Conservation (phyloP, 306 rosid genomes). For the Carpinus viminea region DNA sequence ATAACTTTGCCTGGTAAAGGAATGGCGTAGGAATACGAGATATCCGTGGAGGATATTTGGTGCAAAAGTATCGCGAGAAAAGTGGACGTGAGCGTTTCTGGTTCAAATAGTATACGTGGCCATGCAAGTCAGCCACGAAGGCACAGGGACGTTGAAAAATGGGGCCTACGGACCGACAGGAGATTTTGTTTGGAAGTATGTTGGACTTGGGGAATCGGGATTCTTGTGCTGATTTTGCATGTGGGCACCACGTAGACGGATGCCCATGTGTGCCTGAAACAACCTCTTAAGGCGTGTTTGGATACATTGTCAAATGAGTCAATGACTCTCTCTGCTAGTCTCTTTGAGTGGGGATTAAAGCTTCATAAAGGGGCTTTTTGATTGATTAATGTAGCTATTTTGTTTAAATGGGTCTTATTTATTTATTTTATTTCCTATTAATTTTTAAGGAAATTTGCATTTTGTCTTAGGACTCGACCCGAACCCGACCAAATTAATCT, state of each 20-base stretch:
- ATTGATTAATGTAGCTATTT: too few species aligned
- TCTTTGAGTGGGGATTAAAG: neutral
- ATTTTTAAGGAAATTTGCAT: too few species aligned
- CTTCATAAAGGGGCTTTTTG: neutral
- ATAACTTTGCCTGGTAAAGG: neutral
- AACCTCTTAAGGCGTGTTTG: neutral
- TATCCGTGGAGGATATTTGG: neutral
- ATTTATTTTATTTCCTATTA: too few species aligned
- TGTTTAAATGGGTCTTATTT: too few species aligned
- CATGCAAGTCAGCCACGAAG: neutral
- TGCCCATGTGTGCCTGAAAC: neutral
- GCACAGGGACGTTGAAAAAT: neutral
- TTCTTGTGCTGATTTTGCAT: neutral
- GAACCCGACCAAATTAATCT: too few species aligned
- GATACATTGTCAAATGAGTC: neutral
- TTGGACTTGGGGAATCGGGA: neutral
- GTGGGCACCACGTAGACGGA: neutral
- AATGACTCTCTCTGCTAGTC: too few species aligned
- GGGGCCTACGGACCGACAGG: constrained; percentile 7
- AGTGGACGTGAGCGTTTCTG: neutral
- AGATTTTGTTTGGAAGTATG: neutral
- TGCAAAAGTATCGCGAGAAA: neutral
- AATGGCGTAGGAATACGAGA: neutral
- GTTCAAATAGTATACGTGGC: neutral
- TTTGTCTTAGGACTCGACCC: too few species aligned